Percentiles rank a stretch among this genome's conserved stretches.
Evolutionary conservation across 495 filamentous ascomycete species (phyloP).

Genomic region (Friedmanniomyces endolithicus): DNA sequence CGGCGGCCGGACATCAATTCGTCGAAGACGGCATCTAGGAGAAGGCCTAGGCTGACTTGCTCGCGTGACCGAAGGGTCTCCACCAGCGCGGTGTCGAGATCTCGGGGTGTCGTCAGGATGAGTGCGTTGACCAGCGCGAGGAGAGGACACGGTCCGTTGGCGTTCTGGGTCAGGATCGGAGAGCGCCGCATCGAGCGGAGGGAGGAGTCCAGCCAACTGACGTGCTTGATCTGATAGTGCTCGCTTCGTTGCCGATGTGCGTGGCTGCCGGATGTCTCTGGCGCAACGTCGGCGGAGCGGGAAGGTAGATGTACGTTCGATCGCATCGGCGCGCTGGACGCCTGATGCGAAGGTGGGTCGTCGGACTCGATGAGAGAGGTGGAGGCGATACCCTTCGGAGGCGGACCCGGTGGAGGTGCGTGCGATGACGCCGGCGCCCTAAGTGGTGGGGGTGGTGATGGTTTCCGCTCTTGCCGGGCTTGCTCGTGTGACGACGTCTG

Average conservation of each 20-base stretch:
- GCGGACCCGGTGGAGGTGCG: constrained; percentile 14
- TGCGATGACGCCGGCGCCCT: not conserved
- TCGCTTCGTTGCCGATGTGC: constrained; percentile 42
- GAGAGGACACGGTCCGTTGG: constrained; percentile 86
- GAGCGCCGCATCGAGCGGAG: constrained; percentile 37
- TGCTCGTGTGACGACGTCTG: not conserved
- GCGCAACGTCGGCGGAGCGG: not conserved
- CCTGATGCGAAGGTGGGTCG: not conserved
- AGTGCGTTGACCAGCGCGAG: constrained; percentile 90
- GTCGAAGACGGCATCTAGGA: constrained; percentile 81
- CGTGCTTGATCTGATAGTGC: constrained; percentile 58
- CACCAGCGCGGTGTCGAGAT: constrained; percentile 53
- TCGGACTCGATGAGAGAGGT: constrained; percentile 8
- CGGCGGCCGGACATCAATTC: constrained; percentile 65
- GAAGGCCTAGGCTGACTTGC: constrained; percentile 70
- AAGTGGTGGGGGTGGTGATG: not conserved
- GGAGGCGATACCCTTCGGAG: constrained; percentile 4
- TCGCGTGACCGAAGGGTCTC: constrained; percentile 66
- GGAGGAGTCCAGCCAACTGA: constrained; percentile 47
- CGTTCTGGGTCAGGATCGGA: constrained; percentile 80
- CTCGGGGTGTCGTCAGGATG: constrained; percentile 59
- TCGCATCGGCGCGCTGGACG: not conserved
- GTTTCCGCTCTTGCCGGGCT: not conserved
- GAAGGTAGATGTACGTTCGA: not conserved
- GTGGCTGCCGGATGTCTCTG: constrained; percentile 23